A percentile compares a stretch with the other conserved stretches of the same genome.
These are phyloP conservation scores for Strigomonas culicis DNA, from an alignment of 208 protist species.

Conservation along the genomic window DNA sequence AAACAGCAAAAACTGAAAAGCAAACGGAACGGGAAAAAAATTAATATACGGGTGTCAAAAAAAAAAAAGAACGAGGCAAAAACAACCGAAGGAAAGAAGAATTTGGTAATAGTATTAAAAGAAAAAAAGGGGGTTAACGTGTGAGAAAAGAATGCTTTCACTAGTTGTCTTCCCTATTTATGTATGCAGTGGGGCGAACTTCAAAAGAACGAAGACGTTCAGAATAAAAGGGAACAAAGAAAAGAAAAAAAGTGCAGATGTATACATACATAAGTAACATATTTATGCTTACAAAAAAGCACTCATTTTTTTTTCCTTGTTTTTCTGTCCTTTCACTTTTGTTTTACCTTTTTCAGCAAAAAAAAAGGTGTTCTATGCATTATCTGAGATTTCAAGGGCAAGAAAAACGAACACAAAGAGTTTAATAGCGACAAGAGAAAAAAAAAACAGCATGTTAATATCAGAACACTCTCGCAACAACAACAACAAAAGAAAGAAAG, in stretches of 20 bases:
- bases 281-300: neutral
- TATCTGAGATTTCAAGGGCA: no score
- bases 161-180: no score
- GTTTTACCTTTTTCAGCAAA: no score
- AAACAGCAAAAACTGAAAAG: neutral
- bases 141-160: no score
- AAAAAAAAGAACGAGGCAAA: neutral
- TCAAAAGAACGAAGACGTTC: neutral
- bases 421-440: no score
- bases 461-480: no score
- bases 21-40: neutral
- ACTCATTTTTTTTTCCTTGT: neutral
- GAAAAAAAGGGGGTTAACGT: no score
- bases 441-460: no score
- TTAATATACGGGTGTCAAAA: neutral
- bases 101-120: neutral
- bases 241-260: neutral
- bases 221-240: constrained; percentile 15
- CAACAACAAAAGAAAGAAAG: neutral
- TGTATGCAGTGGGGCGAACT: no score
- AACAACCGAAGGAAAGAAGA: constrained; percentile 13
- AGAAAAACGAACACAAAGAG: no score
- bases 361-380: no score
- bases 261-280: neutral
- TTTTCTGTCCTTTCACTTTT: neutral